Conservation (phyloP, 1,284 basidiomycete genomes). For the Cryptococcus sp. region DNA sequence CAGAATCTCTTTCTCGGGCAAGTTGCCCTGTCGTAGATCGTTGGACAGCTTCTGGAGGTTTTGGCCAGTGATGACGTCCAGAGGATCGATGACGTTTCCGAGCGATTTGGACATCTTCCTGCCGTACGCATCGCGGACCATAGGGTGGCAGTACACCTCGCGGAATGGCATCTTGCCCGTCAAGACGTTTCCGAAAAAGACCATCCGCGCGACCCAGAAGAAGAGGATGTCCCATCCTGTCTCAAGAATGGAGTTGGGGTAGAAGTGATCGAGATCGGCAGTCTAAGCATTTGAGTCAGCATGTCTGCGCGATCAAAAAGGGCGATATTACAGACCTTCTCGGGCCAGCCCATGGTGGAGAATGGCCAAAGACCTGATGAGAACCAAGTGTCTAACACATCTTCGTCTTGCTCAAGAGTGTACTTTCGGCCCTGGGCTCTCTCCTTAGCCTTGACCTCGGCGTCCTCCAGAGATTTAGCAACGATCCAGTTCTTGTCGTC, state of each 20-base stretch:
- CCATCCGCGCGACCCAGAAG: constrained; percentile 99
- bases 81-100: constrained; percentile 96
- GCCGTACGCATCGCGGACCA: constrained; percentile 98
- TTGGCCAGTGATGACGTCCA: constrained; percentile 92
- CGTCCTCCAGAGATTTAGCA: constrained; percentile 78
- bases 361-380: constrained; percentile 98
- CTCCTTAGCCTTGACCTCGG: constrained; percentile 71
- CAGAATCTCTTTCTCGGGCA: constrained; percentile 89
- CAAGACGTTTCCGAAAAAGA: constrained; percentile 85
- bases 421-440: constrained; percentile 73
- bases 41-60: constrained; percentile 80
- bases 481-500: constrained; percentile 89
- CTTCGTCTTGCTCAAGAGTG: constrained; percentile 88
- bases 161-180: constrained; percentile 92
- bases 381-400: constrained; percentile 99
- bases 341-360: constrained; percentile 97
- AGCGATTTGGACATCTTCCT: constrained; percentile 99
- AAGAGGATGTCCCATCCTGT: constrained; percentile 99
- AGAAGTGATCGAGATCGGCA: constrained; percentile 74
- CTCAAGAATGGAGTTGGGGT: constrained; percentile 86
- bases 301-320: background rate
- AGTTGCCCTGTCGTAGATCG: constrained; percentile 86
- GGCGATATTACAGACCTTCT: constrained; percentile 61
- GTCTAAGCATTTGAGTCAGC: constrained; percentile 57
- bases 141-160: constrained; percentile 98